Conservation (phyloP, 768 basidiomycete species). For the Favolaschia claudopus region DNA sequence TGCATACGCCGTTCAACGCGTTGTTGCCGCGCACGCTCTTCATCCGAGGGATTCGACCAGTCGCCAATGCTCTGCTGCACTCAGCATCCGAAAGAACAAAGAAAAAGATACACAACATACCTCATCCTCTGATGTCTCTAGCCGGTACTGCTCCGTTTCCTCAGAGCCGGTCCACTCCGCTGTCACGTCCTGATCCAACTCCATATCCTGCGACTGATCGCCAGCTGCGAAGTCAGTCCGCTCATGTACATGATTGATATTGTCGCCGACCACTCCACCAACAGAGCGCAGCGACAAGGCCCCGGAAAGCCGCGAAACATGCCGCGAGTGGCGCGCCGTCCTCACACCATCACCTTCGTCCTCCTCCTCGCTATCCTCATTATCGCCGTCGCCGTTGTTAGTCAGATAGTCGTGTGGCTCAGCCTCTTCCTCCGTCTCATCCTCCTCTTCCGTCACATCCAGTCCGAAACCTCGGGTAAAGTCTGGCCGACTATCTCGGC, state of each 20-base stretch:
- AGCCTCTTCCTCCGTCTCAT: conserved; percentile 37
- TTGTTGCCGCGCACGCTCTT: conserved; percentile 78
- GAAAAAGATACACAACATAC: conserved; percentile 46
- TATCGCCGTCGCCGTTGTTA: conserved; percentile 45
- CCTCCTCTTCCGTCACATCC: conserved; percentile 73
- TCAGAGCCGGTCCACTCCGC: conserved; percentile 89
- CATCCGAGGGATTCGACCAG: conserved; percentile 92
- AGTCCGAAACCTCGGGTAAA: conserved; percentile 83
- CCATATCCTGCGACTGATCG: conserved; percentile 43
- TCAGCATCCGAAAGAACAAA: not conserved
- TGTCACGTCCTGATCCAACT: conserved; percentile 50
- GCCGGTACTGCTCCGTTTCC: conserved; percentile 56
- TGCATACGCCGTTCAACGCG: conserved; percentile 70
- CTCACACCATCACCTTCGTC: conserved; percentile 29
- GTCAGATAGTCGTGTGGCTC: conserved; percentile 17
- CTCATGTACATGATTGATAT: conserved; percentile 24
- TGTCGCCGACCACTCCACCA: conserved; percentile 23
- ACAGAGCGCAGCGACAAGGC: conserved; percentile 26
- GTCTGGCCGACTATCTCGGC: conserved; percentile 68
- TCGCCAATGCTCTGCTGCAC: conserved; percentile 78
- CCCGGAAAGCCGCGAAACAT: conserved; percentile 26
- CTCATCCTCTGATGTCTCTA: conserved; percentile 71
- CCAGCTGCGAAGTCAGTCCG: conserved; percentile 32
- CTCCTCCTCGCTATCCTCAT: conserved; percentile 34
- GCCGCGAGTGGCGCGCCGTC: conserved; percentile 23